Evolutionary conservation across 352 stramenopile genomes (phyloP).

Genomic region (Pythium grandisporangium): DNA sequence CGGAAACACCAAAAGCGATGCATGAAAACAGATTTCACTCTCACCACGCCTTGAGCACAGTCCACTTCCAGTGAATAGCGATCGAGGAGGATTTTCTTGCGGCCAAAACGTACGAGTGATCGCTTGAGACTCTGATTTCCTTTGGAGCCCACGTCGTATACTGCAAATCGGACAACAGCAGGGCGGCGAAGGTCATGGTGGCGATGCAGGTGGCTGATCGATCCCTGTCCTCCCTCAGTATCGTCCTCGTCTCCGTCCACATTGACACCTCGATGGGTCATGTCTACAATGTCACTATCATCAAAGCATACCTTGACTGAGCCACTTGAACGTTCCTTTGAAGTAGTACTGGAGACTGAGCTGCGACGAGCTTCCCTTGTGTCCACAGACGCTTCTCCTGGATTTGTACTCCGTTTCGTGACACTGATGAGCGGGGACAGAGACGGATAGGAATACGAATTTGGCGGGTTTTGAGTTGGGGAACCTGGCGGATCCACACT

Average conservation of each 20-base stretch:
- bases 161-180: conserved; percentile 59
- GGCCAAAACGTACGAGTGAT: conserved; percentile 42
- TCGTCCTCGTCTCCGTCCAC: conserved; percentile 5
- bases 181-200: too few species aligned
- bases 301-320: conserved; percentile 56
- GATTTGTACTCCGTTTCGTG: too few species aligned
- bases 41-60: conserved; percentile 56
- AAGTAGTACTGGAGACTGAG: too few species aligned
- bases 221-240: not conserved
- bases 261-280: conserved; percentile 9
- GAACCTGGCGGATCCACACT: too few species aligned
- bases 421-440: conserved; percentile 5
- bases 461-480: conserved; percentile 8
- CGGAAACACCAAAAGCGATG: conserved; percentile 75
- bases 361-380: conserved; percentile 5
- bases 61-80: conserved; percentile 76
- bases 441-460: conserved; percentile 7
- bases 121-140: conserved; percentile 42
- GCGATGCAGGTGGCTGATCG: conserved; percentile 27
- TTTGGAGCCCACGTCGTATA: conserved; percentile 63
- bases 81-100: conserved; percentile 60
- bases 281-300: conserved; percentile 75
- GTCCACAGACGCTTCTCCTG: too few species aligned
- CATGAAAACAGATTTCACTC: conserved; percentile 78
- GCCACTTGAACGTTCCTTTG: conserved; percentile 17